Evolutionary conservation across 163 green algal genomes (phyloP), one percentile per base, ranked within the genome.

Genomic region (Prototheca wickerhamii): DNA sequence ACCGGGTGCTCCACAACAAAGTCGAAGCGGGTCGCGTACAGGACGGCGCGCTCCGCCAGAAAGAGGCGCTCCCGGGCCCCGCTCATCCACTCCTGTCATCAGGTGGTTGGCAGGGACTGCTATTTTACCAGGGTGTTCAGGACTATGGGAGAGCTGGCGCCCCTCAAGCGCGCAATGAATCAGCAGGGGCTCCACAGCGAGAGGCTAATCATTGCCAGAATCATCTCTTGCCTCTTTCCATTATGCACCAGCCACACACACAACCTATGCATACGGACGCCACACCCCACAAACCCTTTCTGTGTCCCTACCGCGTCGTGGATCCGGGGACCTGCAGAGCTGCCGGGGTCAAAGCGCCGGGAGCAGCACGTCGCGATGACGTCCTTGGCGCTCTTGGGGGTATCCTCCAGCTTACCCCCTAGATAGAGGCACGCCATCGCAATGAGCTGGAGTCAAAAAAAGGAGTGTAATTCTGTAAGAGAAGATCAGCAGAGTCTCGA

Each of bases 341-440:
- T 12, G 4, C n/a, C 42, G 31, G 18, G 12, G 32, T 42, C 32
- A 44, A 63, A 58, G 7, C 53, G 51, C 54, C 51, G 35, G 33
- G 52, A 20, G 28, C 67, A 63, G 29, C 33, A 69, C 0, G 49
- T 49, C 8, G 31, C 32, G 29, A 80, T 52, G 42, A 83, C 71
- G 25, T 81, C 70, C 4, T 56, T 44, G 20, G 74, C 64, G 25
- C 63, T 72, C 42, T 81, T 82, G 34, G 76, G 74, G 5, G 54
- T 69, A 31, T 85, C 76, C 53, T 73, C 69, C 58, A 84, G 58
- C 64, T 85, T 85, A 53, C 72, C 71, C 3, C 51, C 78, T 55
- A 85, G 70, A 33, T 82, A 84, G 30, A 85, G 70, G 63, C 76
- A 84, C 4, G 76, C 76, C 21, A 74, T 70, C 30, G 63, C 65